Base-by-base conservation (phyloP, 2,329 filamentous ascomycete genomes). In the Tympanopsis confertula region DNA sequence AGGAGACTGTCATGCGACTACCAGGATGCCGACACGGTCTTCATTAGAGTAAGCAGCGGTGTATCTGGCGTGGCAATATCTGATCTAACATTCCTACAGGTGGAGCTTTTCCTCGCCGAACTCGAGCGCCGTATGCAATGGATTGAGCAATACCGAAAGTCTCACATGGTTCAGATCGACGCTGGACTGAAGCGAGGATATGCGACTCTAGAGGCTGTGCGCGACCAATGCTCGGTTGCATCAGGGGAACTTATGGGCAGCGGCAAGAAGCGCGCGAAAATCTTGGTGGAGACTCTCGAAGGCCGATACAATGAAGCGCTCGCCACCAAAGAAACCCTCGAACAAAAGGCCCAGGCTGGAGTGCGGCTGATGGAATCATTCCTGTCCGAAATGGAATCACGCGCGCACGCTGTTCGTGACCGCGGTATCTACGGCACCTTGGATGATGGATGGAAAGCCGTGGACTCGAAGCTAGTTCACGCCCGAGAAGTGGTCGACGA, bases 201-300 rank as follows among this genome's bases (percentile, higher is more conserved):
- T 33, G 30, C 30, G 30, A 33, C 30, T 12, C 30, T 33, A 10
- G 30, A 33, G 15, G 30, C 30, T 7, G 30, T 33, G 10, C 10
- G 30, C 10, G 30, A 33, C 15, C 17, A 10, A 10, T 33, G 30
- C 30, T 33, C 30, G 7, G 10, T 12, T 15, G 30, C 30, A 10
- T 33, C 30, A 10, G 30, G 30, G 15, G 30, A 33, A 18, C 30
- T 33, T 7, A 33, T 33, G 30, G 30, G 30, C 12, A 18, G 30
- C 15, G 30, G 30, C 12, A 33, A 33, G 30, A 33, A 33, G 30
- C 10, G 30, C 10, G 30, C 30, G 10, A 33, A 33, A 15, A 33
- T 82, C 15, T 61, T 82, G 36, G 77, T 82, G 17, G 76, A 81
- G 42, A 79, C 75, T 4, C 57, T 82, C 19, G 78, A 82, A 47